phyloP scores from a whole-genome alignment of 2,329 filamentous ascomycete genomes.

The Xenosphaeropsis pyriputrescens region DNA sequence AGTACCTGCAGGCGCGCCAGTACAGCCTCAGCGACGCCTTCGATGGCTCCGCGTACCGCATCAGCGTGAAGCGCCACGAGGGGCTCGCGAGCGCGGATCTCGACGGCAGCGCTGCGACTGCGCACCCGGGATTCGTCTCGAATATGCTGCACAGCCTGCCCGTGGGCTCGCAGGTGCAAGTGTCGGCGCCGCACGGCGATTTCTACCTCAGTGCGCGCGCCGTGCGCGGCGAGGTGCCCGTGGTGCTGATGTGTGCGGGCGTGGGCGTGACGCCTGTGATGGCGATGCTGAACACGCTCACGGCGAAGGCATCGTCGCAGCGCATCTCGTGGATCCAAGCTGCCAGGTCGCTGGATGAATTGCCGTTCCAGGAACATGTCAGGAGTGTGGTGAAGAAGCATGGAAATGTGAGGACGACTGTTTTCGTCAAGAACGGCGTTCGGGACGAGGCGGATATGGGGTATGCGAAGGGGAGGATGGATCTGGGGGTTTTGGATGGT shows the following conservation, averaged over 20 bases:
- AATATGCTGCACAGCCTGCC: slow-evolving; percentile 32
- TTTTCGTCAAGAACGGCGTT: slow-evolving; percentile 32
- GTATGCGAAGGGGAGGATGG: slow-evolving; percentile 28
- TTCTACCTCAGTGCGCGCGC: slow-evolving; percentile 41
- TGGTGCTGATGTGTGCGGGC: slow-evolving; percentile 53
- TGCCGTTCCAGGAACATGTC: slow-evolving; percentile 40
- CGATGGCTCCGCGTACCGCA: slow-evolving; percentile 43
- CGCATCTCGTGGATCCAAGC: slow-evolving; percentile 50
- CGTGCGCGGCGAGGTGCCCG: slow-evolving; percentile 27
- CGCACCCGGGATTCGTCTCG: slow-evolving; percentile 32
- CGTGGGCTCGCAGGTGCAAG: slow-evolving; percentile 35
- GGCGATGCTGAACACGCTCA: slow-evolving; percentile 45
- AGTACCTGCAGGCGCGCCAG: slow-evolving; percentile 56
- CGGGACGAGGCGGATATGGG: slow-evolving; percentile 26
- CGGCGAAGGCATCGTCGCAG: slow-evolving; percentile 19
- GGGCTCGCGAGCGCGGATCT: slow-evolving; percentile 10
- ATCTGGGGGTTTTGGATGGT: slow-evolving; percentile 27
- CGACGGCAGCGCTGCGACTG: slow-evolving; percentile 19
- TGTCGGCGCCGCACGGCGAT: slow-evolving; percentile 40
- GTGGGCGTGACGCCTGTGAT: slow-evolving; percentile 55
- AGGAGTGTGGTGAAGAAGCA: slow-evolving; percentile 7
- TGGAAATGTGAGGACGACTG: slow-evolving; percentile 22
- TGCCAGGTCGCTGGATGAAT: slow-evolving; percentile 30
- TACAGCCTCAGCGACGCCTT: slow-evolving; percentile 56
- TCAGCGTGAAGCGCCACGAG: slow-evolving; percentile 56